Percentiles rank a stretch among this genome's conserved stretches.
phyloP scores from a whole-genome alignment of 306 rosid genomes.

The Cajanus cajan region DNA sequence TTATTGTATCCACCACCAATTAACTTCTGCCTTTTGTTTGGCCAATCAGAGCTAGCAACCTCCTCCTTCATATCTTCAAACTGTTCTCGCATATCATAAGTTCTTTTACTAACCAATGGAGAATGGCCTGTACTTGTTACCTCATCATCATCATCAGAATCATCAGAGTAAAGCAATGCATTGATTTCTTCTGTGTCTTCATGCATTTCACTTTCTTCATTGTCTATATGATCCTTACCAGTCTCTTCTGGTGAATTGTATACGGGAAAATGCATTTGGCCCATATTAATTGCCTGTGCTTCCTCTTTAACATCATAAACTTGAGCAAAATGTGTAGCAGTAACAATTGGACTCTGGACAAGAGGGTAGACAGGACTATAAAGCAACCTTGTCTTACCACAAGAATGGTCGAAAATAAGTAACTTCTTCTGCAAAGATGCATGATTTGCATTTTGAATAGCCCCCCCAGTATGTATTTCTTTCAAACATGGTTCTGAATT shows the following conservation, averaged over 20 bases:
- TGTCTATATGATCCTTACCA: conserved; percentile 41
- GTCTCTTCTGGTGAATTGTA: conserved; percentile 35
- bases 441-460: conserved; percentile 39
- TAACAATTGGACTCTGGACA: conserved; percentile 43
- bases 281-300: conserved; percentile 20
- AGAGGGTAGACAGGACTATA: conserved; percentile 49
- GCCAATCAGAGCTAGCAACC: conserved; percentile 46
- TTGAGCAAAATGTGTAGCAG: conserved; percentile 16
- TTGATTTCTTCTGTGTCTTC: conserved; percentile 88
- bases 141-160: conserved; percentile 62
- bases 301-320: conserved; percentile 26
- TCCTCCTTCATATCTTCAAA: conserved; percentile 43
- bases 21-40: conserved; percentile 65
- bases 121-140: conserved; percentile 71
- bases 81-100: conserved; percentile 38
- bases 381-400: conserved; percentile 61
- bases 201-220: conserved; percentile 73
- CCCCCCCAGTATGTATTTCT: conserved; percentile 28
- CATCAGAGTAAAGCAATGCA: conserved; percentile 82
- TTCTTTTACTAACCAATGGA: conserved; percentile 43
- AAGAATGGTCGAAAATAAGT: conserved; percentile 68
- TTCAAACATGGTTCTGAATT: conserved; percentile 35
- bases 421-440: conserved; percentile 58
- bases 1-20: conserved; percentile 43
- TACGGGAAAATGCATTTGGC: conserved; percentile 32